Base-by-base conservation (phyloP, 805 yeast species). In the Saturnispora besseyi region DNA sequence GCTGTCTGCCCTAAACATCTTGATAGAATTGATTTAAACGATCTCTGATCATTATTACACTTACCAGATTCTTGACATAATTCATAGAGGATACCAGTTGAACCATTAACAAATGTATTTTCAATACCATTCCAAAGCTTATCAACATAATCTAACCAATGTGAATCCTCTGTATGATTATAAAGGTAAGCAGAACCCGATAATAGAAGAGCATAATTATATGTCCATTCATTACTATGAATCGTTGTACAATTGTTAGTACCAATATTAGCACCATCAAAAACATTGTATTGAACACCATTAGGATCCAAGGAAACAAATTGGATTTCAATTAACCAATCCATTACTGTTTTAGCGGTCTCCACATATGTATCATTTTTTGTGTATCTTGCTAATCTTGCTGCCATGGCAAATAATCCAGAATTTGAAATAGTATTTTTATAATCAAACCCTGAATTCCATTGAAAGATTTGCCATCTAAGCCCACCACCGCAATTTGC, bases 401-500 rank as follows among this genome's bases (percentile, higher is more conserved):
- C 93, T 24, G 87, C 90, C 40, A 87, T 68, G 56, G 83, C 81
- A 75, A 88, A 87, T 48, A 88, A 66, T 56, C 86, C 79, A 3
- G 95, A 95, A 64, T 87, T 87, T n/a, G 93, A 77, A 56, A 87
- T 85, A n/a, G 90, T 69, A 68, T 88, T 88, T 65, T 87, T 87
- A 68, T 87, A 87, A 64, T 84, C 81, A 65, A 87, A 87, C 53
- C 96, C 96, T 7, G 86, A 73, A 65, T 88, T 88, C 88, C 89
- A 87, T 48, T 83, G 75, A 68, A 84, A 88, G 56, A 87, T 88
- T 71, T 87, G 96, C 96, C 96, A 87, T 68, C 96, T 77, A 51
- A 87, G 72, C 2, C 96, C 96, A 46, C 96, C 96, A 41, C 67
- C 73, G 63, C 87, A 81, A 58, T 69, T 53, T 3, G 55, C 67